Base-by-base conservation (phyloP, 345 rosid genomes). In the Excoecaria agallocha region DNA sequence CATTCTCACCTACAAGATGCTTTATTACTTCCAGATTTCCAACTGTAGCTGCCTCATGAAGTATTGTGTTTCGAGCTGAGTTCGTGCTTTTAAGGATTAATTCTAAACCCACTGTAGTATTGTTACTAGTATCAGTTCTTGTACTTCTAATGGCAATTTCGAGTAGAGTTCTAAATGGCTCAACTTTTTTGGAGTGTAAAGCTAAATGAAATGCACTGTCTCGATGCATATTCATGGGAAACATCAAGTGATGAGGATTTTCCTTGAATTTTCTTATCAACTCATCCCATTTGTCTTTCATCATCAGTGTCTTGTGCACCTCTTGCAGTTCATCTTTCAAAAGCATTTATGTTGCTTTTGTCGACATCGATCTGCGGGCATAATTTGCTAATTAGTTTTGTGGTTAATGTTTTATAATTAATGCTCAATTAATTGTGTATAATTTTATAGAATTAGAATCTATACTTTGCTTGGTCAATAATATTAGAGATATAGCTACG, bases 191-290 rank as follows among this genome's bases (percentile, higher is more conserved):
- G 72, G 61, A 52, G 62, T 51, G 37, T 35, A 54, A 20, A 35
- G 72, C 72, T 2, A 69, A 2, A 41, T 69, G 72, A 69, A 69
- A 56, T 1, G 43, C 72, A 3, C 48, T 69, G 45, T 69, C 72
- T 52, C 61, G 9, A 8, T 24, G 10, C 5, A 20, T 39, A 6
- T 56, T 69, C 38, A 69, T 11, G 52, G 62, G 61, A 37, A 11
- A 19, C 35, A 54, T 13, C 43, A 69, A 20, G 46, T 52, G 8
- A 12, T 52, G 49, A 1, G 13, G 7, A 2, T 52, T 15, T 4
- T 52, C 12, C 25, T n/a, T 4, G 72, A 35, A 69, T 25, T 30
- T 52, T 5, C 11, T 5, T 0, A 11, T 38, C 62, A 69, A 19
- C 9, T 0, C 3, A 11, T 54, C 22, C 72, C 72, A 69, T 30